These are phyloP conservation scores for Lactarius sp. DNA, from an alignment of 768 basidiomycete species.

Conservation along the genomic window DNA sequence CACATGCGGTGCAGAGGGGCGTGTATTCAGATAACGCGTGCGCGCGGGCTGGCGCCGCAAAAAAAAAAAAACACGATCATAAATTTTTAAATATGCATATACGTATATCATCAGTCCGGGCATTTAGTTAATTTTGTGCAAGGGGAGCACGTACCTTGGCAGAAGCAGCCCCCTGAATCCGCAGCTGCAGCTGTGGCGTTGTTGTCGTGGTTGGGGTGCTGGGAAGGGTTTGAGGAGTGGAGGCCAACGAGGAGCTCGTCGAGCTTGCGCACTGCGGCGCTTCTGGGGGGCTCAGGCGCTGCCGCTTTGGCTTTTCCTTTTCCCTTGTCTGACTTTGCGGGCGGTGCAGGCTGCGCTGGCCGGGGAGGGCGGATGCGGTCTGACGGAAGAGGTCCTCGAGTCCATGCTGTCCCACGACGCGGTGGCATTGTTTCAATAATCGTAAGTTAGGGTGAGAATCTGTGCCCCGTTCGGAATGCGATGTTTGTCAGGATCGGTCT, in stretches of 20 bases:
- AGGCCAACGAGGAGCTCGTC: conserved; percentile 20
- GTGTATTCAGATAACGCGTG: conserved; percentile 22
- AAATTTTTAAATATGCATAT: not conserved
- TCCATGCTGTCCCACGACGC: conserved; percentile 14
- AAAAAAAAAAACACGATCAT: not conserved
- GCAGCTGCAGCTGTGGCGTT: not conserved
- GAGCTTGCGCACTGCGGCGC: conserved; percentile 17
- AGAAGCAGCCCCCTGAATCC: conserved; percentile 16
- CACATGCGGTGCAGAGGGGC: conserved; percentile 22
- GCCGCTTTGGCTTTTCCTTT: conserved; percentile 19
- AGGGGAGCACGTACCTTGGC: conserved; percentile 19
- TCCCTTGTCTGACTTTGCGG: conserved; percentile 7
- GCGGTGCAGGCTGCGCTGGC: not conserved
- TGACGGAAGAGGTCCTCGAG: not conserved
- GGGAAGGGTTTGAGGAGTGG: not conserved
- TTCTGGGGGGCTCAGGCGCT: conserved; percentile 12
- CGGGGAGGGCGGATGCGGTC: conserved; percentile 11
- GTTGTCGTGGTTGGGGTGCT: not conserved
- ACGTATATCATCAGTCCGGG: not conserved
- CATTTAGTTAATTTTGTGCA: not conserved
- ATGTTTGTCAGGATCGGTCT: not conserved
- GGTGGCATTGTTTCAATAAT: conserved; percentile 11
- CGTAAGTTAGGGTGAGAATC: not conserved
- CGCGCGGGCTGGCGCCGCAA: conserved; percentile 19
- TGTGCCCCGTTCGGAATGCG: not conserved